Evolutionary conservation across 306 rosid species (phyloP).

Genomic region (Senna siamea): DNA sequence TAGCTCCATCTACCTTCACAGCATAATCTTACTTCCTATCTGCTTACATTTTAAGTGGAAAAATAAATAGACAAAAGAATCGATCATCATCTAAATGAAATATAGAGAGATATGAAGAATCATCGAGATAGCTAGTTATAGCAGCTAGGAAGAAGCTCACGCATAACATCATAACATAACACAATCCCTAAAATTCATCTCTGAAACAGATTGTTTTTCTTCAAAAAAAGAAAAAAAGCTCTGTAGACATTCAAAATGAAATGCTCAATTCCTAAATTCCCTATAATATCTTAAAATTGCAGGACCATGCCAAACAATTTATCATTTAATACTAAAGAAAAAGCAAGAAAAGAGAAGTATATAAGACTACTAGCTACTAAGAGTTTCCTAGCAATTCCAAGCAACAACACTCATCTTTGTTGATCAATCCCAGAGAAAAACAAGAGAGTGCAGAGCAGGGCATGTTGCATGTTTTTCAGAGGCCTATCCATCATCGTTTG

Average conservation of each 20-base stretch:
- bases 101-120: slow-evolving; percentile 17
- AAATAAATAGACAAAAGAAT: background rate
- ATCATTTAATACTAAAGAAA: background rate
- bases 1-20: slow-evolving; percentile 68
- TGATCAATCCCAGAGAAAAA: no score
- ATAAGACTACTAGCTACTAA: background rate
- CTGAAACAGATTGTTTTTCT: background rate
- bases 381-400: background rate
- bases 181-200: slow-evolving; percentile 9
- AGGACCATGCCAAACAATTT: slow-evolving; percentile 2
- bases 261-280: slow-evolving; percentile 14
- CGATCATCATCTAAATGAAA: slow-evolving; percentile 24
- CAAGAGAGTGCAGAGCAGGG: no score
- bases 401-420: no score
- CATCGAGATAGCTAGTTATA: background rate
- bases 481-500: no score
- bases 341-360: background rate
- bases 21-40: slow-evolving; percentile 63
- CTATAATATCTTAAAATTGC: background rate
- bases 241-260: background rate
- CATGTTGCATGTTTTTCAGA: no score
- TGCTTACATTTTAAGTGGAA: slow-evolving; percentile 34
- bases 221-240: background rate
- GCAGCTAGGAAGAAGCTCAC: slow-evolving; percentile 11
- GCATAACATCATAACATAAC: slow-evolving; percentile 23